Base-by-base conservation (phyloP, 2,329 filamentous ascomycete species). In the Colletotrichum cuscutae region DNA sequence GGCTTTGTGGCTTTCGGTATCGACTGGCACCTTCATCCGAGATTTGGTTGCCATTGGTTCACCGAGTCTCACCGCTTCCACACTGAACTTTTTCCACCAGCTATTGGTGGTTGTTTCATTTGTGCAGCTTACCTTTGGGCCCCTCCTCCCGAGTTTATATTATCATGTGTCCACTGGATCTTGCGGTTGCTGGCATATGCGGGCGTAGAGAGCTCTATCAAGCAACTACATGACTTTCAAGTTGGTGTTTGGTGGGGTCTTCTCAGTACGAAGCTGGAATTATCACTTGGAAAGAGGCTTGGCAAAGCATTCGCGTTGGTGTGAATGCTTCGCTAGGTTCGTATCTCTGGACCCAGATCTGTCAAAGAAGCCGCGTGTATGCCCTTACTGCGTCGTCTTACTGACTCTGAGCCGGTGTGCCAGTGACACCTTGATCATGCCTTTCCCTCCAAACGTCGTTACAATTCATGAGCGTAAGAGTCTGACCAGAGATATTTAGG, bases 401-500 rank as follows among this genome's bases (percentile, higher is more conserved):
- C 70, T 72, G 70, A 72, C 65, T 54, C 57, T 56, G 65, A 69
- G 59, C 65, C 57, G 70, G 70, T 56, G 70, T 64, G 65, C 70
- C 65, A 65, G 70, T 37, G 66, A 72, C 70, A 70, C 70, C 59
- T 64, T 30, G 24, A 37, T 5, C 15, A 49, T 58, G 54, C 26
- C 26, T 32, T 30, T 46, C 42, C 37, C 37, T 30, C 58, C 68
- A 63, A 42, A 53, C 30, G 12, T 46, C 56, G 54, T 30, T 24
- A 37, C 37, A 19, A 49, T 37, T 28, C 15, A 62, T 70, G 61
- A 72, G 66, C 56, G 65, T 32, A 72, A 70, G 63, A 72, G 68
- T 72, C 71, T 73, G 62, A 73, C 65, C 49, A 59, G 65, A 58
- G 26, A 58, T 52, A 49, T 71, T 32, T 65, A 79, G 77, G 77